These are phyloP conservation scores for Smallanthus sonchifolius DNA, from an alignment of 129 eudicot species.

Conservation along the genomic window DNA sequence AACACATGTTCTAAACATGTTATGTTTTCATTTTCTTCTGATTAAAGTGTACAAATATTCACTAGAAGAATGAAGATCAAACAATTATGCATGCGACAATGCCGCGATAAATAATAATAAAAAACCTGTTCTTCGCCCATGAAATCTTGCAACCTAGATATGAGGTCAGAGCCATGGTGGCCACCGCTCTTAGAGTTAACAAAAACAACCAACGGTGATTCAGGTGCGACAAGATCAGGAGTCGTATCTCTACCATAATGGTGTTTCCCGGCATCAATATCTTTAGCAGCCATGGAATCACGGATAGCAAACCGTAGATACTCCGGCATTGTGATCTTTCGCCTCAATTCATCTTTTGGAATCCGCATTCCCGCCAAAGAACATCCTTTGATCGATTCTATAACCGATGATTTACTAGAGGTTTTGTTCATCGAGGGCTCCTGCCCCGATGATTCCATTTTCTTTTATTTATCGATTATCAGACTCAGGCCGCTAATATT, in stretches of 20 bases:
- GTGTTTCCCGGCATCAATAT: constrained; percentile 34
- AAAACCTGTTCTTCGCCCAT: constrained; percentile 76
- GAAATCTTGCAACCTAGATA: constrained; percentile 42
- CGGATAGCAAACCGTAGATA: constrained; percentile 54
- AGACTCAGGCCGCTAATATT: neutral
- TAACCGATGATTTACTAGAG: constrained; percentile 48
- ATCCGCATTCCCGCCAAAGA: constrained; percentile 38
- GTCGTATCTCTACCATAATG: constrained; percentile 5
- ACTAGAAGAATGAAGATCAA: neutral
- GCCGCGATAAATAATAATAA: neutral
- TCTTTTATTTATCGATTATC: neutral
- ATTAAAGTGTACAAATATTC: neutral
- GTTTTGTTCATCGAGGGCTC: constrained; percentile 23
- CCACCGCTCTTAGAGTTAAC: constrained; percentile 72
- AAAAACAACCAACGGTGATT: constrained; percentile 57
- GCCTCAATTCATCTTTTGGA: constrained; percentile 42
- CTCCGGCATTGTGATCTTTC: constrained; percentile 49
- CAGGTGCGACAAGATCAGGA: constrained; percentile 31
- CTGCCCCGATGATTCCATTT: constrained; percentile 38
- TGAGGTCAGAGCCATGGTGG: constrained; percentile 60
- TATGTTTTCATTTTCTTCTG: no score
- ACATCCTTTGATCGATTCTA: constrained; percentile 60
- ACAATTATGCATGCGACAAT: neutral
- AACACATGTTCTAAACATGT: neutral
- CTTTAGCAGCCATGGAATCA: constrained; percentile 48